Conservation (phyloP, 805 yeast species). For the Priceomyces haplophilus region DNA sequence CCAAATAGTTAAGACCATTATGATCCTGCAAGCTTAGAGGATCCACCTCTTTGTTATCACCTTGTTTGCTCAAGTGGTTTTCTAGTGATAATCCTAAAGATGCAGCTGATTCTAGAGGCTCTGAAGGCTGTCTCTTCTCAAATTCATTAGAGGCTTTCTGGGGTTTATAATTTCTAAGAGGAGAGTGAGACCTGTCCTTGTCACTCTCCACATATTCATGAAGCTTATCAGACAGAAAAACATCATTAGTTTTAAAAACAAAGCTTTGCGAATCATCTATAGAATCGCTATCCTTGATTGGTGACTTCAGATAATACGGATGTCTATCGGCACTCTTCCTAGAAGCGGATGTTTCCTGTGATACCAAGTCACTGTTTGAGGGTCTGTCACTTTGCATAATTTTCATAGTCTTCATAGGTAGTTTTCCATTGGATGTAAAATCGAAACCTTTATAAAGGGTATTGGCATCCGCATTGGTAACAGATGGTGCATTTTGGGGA, state of each 20-base stretch:
- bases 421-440: slow-evolving; percentile 41
- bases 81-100: slow-evolving; percentile 17
- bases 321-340: slow-evolving; percentile 8
- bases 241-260: slow-evolving; percentile 10
- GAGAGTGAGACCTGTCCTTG: slow-evolving; percentile 19
- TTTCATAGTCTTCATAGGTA: slow-evolving; percentile 42
- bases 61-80: not conserved
- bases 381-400: slow-evolving; percentile 31
- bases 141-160: slow-evolving; percentile 2
- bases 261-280: slow-evolving; percentile 16
- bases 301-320: slow-evolving; percentile 11
- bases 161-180: slow-evolving; percentile 18
- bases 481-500: not conserved
- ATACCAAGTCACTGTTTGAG: not conserved
- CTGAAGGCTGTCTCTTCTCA: slow-evolving; percentile 18
- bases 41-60: not conserved
- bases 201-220: slow-evolving; percentile 23
- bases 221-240: slow-evolving; percentile 12
- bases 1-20: not conserved
- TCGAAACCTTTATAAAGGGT: slow-evolving; percentile 34
- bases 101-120: slow-evolving; percentile 26
- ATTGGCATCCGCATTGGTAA: slow-evolving; percentile 3
- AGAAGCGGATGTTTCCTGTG: not conserved
- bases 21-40: not conserved
- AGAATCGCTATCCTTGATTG: slow-evolving; percentile 6